Evolutionary conservation across 208 protist species (phyloP).

Genomic region (Trypanosoma rangeli): DNA sequence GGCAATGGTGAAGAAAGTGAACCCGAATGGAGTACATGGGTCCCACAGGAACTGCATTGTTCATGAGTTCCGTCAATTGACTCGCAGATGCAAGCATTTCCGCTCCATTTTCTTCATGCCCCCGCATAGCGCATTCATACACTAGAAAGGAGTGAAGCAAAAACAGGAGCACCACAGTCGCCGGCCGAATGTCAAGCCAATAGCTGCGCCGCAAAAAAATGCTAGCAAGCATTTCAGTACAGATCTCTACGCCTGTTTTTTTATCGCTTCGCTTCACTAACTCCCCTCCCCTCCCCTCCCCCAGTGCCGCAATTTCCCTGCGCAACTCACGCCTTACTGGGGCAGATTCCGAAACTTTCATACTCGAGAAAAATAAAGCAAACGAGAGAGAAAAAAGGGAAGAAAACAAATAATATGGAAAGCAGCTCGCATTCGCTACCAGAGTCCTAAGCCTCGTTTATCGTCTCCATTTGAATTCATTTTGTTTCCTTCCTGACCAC

Average conservation of each 20-base stretch:
- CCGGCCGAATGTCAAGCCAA: conserved; percentile 4
- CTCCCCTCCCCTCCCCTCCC: too few relatives aligned
- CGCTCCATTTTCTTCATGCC: conserved; percentile 1
- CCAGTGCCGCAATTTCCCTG: background rate
- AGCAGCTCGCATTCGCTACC: background rate
- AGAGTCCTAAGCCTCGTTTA: background rate
- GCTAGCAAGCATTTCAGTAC: background rate
- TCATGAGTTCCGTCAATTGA: background rate
- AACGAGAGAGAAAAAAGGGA: background rate
- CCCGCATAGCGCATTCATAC: conserved; percentile 19
- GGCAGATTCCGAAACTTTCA: background rate
- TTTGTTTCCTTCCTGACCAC: background rate
- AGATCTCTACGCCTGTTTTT: background rate
- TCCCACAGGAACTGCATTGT: background rate
- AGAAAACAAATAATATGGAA: conserved; percentile 4
- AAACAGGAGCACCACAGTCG: conserved; percentile 20
- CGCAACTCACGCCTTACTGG: background rate
- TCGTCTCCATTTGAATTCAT: background rate
- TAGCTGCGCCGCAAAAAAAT: conserved; percentile 11
- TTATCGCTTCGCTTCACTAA: background rate
- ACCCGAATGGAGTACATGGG: conserved; percentile 25
- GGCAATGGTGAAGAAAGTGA: conserved; percentile 6
- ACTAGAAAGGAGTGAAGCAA: conserved; percentile 17
- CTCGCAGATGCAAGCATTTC: background rate
- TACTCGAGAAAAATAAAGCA: background rate